Conservation (phyloP, 176 grass and related monocot species). For the Canna indica region DNA sequence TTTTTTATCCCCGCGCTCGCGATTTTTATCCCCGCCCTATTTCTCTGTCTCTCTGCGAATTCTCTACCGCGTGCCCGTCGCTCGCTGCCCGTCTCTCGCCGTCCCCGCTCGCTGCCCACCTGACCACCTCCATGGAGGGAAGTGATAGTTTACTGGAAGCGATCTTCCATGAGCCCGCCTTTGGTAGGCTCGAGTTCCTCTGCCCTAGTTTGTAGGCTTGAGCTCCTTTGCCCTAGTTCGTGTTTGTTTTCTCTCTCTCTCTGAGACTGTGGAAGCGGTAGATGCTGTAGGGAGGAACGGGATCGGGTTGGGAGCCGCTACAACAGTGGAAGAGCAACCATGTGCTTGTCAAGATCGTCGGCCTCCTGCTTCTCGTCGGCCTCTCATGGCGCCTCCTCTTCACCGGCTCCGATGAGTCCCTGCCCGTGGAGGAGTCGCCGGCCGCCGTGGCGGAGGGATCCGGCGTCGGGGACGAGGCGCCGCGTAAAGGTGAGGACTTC, state of each 20-base stretch:
- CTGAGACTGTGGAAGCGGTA: not conserved
- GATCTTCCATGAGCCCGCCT: no score
- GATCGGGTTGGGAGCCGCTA: constrained; percentile 9
- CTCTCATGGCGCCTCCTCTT: constrained; percentile 43
- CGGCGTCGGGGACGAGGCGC: not conserved
- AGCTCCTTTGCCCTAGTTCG: no score
- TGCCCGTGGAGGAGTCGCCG: constrained; percentile 1
- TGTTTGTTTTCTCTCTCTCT: not conserved
- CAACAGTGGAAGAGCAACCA: constrained; percentile 21
- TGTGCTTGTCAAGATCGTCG: constrained; percentile 33
- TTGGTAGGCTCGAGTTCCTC: no score
- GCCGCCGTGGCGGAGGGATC: not conserved
- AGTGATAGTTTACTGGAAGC: no score
- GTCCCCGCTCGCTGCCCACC: no score
- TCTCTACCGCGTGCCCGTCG: no score
- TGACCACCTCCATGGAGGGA: no score
- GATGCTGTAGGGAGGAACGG: constrained; percentile 1
- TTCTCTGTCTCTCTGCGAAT: no score
- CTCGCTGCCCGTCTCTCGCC: no score
- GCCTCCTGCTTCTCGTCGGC: constrained; percentile 35
- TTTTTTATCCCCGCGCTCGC: no score
- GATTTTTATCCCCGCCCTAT: no score
- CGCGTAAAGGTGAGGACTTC: constrained; percentile 6
- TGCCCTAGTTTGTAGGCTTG: no score
- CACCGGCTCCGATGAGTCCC: constrained; percentile 6